phyloP scores from a whole-genome alignment of 441 rosid species.

The Syzygium syzygioides region DNA sequence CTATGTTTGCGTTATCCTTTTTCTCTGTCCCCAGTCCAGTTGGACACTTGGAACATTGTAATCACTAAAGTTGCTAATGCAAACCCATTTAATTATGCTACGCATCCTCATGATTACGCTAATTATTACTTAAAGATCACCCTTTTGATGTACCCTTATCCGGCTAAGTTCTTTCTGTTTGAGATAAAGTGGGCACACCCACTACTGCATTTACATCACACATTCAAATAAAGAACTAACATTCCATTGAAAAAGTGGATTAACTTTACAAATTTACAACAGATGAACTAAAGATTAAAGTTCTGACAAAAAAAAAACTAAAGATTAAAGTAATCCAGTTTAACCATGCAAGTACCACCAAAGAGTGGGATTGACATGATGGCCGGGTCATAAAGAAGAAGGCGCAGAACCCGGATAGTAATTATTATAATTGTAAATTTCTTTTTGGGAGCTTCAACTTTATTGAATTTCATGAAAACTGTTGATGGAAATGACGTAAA shows the following conservation, averaged over 20 bases:
- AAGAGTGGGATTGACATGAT: neutral
- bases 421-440: neutral
- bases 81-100: neutral
- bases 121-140: neutral
- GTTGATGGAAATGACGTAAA: neutral
- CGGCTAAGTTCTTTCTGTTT: neutral
- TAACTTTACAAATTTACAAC: neutral
- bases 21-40: neutral
- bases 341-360: neutral
- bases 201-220: neutral
- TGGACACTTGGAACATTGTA: neutral
- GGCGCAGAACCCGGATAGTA: neutral
- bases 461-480: neutral
- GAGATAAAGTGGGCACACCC: neutral
- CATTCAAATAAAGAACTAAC: neutral
- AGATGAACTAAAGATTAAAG: neutral
- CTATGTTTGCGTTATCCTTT: neutral
- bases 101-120: neutral
- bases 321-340: neutral
- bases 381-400: neutral
- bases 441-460: neutral
- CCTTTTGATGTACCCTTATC: neutral
- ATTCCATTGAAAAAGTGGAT: neutral
- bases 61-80: neutral
- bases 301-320: neutral